Base-by-base conservation (phyloP, 164 flowering plant genomes). In the Umbellularia californica region DNA sequence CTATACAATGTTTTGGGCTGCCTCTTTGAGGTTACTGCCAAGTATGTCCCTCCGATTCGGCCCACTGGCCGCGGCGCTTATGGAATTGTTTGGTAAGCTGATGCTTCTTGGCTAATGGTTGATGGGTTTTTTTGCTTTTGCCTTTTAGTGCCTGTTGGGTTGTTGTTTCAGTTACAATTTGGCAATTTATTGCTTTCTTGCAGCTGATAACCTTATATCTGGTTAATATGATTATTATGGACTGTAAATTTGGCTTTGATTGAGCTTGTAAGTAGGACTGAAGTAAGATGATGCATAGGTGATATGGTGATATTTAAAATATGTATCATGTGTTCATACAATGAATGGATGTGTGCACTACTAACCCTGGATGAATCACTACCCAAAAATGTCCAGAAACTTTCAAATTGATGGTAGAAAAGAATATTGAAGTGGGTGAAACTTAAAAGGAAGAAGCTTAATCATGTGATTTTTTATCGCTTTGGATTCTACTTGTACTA, bases 61-160 rank as follows among this genome's bases (percentile, higher is more conserved):
- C 90, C 92, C 7, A 81, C 88, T 9, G 95, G 95, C 68, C 89
- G 92, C 12, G 95, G 95, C 27, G 91, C 95, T 13, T 89, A 88
- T 70, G 95, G 95, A 72, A 86, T 90, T 76, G 91, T 90, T 64
- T 90, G 95, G 92, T 90, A 78, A 30, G 58, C 41, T 14, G 25
- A 52, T 19, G 23, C 9, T 10, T n/a, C 41, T 71, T 12, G 19
- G 17, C 60, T 12, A 25, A 50, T 50, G 50, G 28, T 55, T 22
- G 28, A 25, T 62, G 24, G 69, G 41, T 24, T 72, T 23, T 50
- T 55, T 14, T 14, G 3, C 20, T 55, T 55, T 55, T 17, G n/a
- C n/a, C 20, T 55, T 55, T 20, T 55, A 20, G 60, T 15, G n/a
- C n/a, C n/a, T 5, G n/a, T 55, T 55, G 60, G 2, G 13, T 55